These are phyloP conservation scores for Lachancea waltii DNA, from an alignment of 805 yeast genomes.

Conservation along the genomic window DNA sequence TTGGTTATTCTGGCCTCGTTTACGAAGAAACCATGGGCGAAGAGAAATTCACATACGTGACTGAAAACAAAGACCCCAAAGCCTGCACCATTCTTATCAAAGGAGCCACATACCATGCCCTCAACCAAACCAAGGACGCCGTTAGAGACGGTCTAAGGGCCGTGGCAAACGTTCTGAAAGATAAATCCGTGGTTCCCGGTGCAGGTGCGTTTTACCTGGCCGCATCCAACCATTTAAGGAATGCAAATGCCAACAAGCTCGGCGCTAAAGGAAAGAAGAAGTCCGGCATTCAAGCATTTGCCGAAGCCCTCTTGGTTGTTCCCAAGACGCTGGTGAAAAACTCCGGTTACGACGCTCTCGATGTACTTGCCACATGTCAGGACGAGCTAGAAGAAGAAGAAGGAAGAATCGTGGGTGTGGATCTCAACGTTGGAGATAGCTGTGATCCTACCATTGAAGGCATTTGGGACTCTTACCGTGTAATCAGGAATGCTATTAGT, in stretches of 20 bases:
- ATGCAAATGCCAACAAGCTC: conserved; percentile 42
- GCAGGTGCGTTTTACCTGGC: conserved; percentile 94
- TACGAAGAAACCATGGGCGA: conserved; percentile 93
- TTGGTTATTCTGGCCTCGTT: conserved; percentile 87
- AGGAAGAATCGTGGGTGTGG: conserved; percentile 83
- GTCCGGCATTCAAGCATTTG: conserved; percentile 88
- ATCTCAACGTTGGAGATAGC: conserved; percentile 86
- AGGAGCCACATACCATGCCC: conserved; percentile 85
- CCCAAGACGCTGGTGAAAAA: conserved; percentile 91
- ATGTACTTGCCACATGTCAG: conserved; percentile 80
- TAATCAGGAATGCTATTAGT: conserved; percentile 83
- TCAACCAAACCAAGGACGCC: conserved; percentile 93
- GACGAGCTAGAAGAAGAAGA: conserved; percentile 64
- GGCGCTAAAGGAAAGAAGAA: conserved; percentile 77
- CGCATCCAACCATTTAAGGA: conserved; percentile 60
- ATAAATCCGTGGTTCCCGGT: conserved; percentile 84
- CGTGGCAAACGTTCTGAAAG: conserved; percentile 85
- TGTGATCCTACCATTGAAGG: conserved; percentile 94
- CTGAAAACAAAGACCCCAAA: conserved; percentile 83
- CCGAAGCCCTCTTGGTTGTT: conserved; percentile 82
- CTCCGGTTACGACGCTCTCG: conserved; percentile 90
- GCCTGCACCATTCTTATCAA: conserved; percentile 87
- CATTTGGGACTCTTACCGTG: conserved; percentile 94
- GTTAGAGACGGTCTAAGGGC: conserved; percentile 95
- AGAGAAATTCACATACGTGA: conserved; percentile 93